Conservation (phyloP, 495 filamentous ascomycete genomes). For the Cudoniella acicularis region DNA sequence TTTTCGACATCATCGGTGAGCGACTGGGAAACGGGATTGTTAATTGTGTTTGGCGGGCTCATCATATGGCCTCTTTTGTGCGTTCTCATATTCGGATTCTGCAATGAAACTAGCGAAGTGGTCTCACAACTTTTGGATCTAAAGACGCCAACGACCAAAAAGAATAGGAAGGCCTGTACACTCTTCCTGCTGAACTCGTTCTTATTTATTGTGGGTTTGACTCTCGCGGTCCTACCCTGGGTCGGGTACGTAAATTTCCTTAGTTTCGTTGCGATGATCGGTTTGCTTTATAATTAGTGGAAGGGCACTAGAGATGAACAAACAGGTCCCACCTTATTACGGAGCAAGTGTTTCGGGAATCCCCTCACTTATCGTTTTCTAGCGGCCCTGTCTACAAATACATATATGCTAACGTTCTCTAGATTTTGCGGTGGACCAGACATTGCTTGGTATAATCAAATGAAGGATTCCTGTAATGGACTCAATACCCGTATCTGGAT, state of each 20-base stretch:
- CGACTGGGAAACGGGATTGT: not conserved
- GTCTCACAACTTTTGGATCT: not conserved
- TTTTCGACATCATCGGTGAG: not conserved
- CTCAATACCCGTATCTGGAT: slow-evolving; percentile 3
- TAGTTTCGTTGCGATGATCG: not conserved
- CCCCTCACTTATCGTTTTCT: not conserved
- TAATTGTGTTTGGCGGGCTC: not conserved
- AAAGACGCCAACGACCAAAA: not conserved
- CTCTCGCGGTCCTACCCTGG: not conserved
- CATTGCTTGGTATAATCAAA: slow-evolving; percentile 13
- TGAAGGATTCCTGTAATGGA: slow-evolving; percentile 12
- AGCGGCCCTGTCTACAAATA: not conserved
- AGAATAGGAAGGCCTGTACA: not conserved
- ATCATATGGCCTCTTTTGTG: not conserved
- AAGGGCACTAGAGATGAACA: not conserved
- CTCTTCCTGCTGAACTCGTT: not conserved
- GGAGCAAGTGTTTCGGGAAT: not conserved
- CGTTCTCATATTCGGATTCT: not conserved
- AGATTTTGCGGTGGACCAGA: slow-evolving; percentile 4
- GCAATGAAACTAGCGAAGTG: not conserved
- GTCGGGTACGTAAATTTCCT: not conserved
- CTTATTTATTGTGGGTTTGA: not conserved
- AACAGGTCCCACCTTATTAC: not conserved
- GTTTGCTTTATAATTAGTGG: not conserved
- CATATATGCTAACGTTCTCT: not conserved